Percentiles rank a stretch among this genome's conserved stretches.
These are phyloP conservation scores for Forsythia suspensa DNA, from an alignment of 257 asterid genomes.

Conservation along the genomic window DNA sequence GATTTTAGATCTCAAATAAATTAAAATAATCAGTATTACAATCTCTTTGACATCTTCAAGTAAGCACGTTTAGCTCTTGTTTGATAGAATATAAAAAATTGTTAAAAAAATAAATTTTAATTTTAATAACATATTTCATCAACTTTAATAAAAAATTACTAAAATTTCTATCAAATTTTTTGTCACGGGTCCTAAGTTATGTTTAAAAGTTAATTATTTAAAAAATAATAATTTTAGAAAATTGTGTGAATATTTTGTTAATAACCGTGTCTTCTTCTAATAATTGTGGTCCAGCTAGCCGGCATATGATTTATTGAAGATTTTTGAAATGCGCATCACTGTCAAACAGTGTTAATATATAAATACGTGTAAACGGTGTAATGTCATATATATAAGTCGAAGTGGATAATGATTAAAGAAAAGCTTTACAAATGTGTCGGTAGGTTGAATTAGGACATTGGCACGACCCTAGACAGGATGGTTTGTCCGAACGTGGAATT, in stretches of 20 bases:
- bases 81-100: too few relatives aligned
- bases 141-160: too few relatives aligned
- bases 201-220: too few relatives aligned
- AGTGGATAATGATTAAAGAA: neutral
- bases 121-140: too few relatives aligned
- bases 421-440: constrained; percentile 20
- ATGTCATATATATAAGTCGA: neutral
- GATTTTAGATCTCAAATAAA: neutral
- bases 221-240: too few relatives aligned
- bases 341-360: neutral
- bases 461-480: constrained; percentile 3
- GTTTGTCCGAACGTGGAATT: neutral
- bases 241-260: too few relatives aligned
- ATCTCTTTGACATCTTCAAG: neutral
- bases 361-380: neutral
- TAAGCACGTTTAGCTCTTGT: neutral
- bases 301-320: neutral
- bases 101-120: too few relatives aligned
- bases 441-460: constrained; percentile 20
- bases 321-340: neutral
- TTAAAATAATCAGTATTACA: neutral
- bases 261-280: too few relatives aligned
- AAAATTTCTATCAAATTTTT: too few relatives aligned
- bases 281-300: neutral
- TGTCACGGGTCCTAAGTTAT: too few relatives aligned